These are phyloP conservation scores for Echites panduratus DNA, from an alignment of 257 asterid genomes.

Conservation along the genomic window DNA sequence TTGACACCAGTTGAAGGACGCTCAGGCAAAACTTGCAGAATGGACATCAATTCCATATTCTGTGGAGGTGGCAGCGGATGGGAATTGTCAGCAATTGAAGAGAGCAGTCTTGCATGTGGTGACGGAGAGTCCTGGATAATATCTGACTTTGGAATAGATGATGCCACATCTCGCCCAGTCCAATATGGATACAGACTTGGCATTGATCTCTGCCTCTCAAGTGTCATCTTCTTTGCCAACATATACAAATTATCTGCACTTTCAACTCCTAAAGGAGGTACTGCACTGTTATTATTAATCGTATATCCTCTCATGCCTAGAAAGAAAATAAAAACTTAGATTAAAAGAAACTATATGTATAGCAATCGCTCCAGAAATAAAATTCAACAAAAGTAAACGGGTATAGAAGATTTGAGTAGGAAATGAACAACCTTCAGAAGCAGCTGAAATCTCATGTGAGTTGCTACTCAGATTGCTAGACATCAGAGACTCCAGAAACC, in stretches of 20 bases:
- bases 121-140: conserved; percentile 40
- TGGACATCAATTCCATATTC: conserved; percentile 57
- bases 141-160: conserved; percentile 42
- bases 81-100: conserved; percentile 48
- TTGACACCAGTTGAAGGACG: conserved; percentile 40
- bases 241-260: conserved; percentile 52
- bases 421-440: conserved; percentile 63
- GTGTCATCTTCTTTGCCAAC: conserved; percentile 50
- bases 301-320: conserved; percentile 67
- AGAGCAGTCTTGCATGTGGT: conserved; percentile 41
- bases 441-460: conserved; percentile 50
- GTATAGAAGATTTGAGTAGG: background rate
- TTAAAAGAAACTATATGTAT: conserved; percentile 5
- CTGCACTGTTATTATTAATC: conserved; percentile 38
- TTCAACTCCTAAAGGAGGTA: conserved; percentile 47
- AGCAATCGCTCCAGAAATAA: background rate
- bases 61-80: conserved; percentile 41
- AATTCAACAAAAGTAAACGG: background rate
- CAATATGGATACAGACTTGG: conserved; percentile 53
- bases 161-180: conserved; percentile 56
- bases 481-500: conserved; percentile 87
- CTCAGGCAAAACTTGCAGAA: conserved; percentile 54
- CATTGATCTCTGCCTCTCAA: conserved; percentile 76
- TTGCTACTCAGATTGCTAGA: conserved; percentile 45
- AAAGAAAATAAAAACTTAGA: conserved; percentile 14